Evolutionary conservation across 2,329 filamentous ascomycete genomes (phyloP), one percentile per base, ranked within the genome.

Genomic region (Colletotrichum magnum): DNA sequence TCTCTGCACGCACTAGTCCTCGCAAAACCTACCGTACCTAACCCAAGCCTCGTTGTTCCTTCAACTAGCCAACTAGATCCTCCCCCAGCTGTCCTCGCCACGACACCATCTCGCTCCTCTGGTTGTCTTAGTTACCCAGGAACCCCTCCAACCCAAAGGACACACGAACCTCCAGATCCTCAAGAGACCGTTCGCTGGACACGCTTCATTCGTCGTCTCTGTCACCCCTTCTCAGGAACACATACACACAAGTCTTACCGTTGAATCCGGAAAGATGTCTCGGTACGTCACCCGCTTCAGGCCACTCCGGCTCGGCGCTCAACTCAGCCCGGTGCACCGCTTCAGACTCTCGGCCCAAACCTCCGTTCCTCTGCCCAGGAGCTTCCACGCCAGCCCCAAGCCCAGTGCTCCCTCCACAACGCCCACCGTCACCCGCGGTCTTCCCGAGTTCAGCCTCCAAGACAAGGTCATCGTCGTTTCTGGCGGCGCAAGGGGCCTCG

Each of bases 401-500:
- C 39, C 62, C 26, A 26, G 58, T 36, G 61, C 32, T 39, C 56
- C 68, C 62, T 18, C 67, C 16, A 68, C 64, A 43, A 60, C 72
- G 24, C 65, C 77, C 41, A 74, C 63, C 24, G 43, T 56, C 62
- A 39, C 62, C 6, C 62, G 77, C 36, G 70, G 80, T 13, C 80
- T 95, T 58, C 90, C 92, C 52, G 94, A 96, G 76, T 96, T 96
- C 83, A 91, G 87, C 75, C 86, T 97, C 72, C 86, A 88, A 72
- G 88, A 89, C 80, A 94, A 92, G 79, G 90, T 95, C 16, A 86
- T 95, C 61, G 80, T 94, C 52, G 92, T 97, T 21, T 93, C 93
- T 2, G 93, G 94, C 56, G 93, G 88, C 65, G 94, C 90, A 7
- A 88, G 93, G 69, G 94, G 94, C 3, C 84, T 97, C 10, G 94